phyloP scores from a whole-genome alignment of 208 protist genomes.

The Lotmaria passim region DNA sequence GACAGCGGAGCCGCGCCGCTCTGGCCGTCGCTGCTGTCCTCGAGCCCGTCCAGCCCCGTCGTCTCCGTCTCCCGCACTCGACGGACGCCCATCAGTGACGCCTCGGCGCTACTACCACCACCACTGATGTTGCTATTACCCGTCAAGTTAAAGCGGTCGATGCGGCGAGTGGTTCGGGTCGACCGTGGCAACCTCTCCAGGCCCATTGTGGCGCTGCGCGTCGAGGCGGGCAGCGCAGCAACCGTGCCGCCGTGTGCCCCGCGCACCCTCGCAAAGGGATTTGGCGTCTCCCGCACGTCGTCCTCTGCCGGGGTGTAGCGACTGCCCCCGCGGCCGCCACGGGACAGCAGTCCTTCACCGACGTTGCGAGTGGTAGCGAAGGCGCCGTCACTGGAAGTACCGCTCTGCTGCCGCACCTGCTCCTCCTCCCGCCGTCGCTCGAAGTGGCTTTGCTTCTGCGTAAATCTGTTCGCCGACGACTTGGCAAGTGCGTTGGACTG shows the following conservation, averaged over 20 bases:
- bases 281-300: slow-evolving; percentile 55
- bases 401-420: slow-evolving; percentile 41
- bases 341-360: slow-evolving; percentile 21
- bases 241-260: slow-evolving; percentile 5
- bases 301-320: slow-evolving; percentile 18
- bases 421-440: slow-evolving; percentile 76
- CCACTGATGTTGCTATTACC: no score
- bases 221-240: slow-evolving; percentile 20
- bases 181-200: slow-evolving; percentile 13
- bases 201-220: slow-evolving; percentile 44
- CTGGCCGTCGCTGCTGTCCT: not conserved
- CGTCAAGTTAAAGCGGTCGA: slow-evolving; percentile 44
- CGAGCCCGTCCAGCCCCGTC: slow-evolving; percentile 2
- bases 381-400: slow-evolving; percentile 19
- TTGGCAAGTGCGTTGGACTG: slow-evolving; percentile 46
- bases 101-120: not conserved
- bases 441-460: slow-evolving; percentile 80
- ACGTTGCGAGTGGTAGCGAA: slow-evolving; percentile 17
- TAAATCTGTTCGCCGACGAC: slow-evolving; percentile 59
- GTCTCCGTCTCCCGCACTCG: slow-evolving; percentile 17
- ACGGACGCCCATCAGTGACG: slow-evolving; percentile 30
- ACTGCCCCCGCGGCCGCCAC: not conserved
- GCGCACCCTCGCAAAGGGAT: slow-evolving; percentile 35
- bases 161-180: slow-evolving; percentile 44
- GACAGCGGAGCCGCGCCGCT: slow-evolving; percentile 31